Base-by-base conservation (phyloP, 345 rosid species). In the Dovyalis caffra region DNA sequence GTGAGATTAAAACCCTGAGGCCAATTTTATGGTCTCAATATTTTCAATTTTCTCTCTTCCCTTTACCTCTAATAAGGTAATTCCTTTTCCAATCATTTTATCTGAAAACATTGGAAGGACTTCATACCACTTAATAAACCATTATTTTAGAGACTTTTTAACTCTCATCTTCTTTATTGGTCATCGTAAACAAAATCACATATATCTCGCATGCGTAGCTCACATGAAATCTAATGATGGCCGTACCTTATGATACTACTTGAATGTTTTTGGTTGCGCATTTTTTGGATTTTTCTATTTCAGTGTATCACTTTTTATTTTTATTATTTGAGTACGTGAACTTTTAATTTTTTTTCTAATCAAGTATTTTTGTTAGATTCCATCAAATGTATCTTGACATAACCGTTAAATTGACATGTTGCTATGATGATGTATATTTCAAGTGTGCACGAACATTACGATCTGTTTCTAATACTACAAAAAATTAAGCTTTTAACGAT, bases 161-260 rank as follows among this genome's bases (percentile, higher is more conserved):
- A 18, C 51, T 33, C 49, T 58, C 38, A 47, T 70, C 69, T 9
- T 74, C 64, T 63, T 38, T 78, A 51, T 34, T 74, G 78, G 68
- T 53, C 53, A 70, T 74, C 37, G 69, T 62, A 66, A 69, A 69
- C 63, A 45, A 45, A 15, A 45, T 15, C 21, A 45, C 51, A 16
- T 40, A 78, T 33, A 77, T 81, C 66, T 56, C 56, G 31, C 68
- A 23, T 49, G 20, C 82, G 78, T 61, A 71, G 25, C 75, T 75
- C 83, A 77, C 85, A 78, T n/a, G 67, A 72, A 74, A 76, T 74
- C 76, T 56, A 73, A 80, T 80, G 72, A 82, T 80, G 64, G 51
- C 47, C 72, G 66, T 37, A 26, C 23, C 26, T 66, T 32, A 34
- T 31, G 43, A 40, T 43, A 67, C 53, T 45, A 45, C 51, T 45